Evolutionary conservation across 2,329 filamentous ascomycete species (phyloP).

Genomic region (Leptoxyphium fumago): DNA sequence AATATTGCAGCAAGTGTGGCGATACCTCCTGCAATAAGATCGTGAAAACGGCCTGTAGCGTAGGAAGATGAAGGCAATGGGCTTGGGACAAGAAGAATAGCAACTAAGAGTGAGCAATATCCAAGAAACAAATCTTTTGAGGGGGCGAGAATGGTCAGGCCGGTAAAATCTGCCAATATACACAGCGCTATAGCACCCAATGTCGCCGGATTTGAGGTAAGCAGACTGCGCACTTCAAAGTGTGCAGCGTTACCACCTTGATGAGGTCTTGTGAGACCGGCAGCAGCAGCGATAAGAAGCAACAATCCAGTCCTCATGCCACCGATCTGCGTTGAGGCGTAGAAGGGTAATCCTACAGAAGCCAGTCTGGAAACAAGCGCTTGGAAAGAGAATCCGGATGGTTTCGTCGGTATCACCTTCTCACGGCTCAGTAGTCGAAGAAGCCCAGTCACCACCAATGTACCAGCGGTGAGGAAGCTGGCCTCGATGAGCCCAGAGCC

Average conservation of each 20-base stretch:
- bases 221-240: too few species aligned
- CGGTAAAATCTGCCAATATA: slow-evolving; percentile 20
- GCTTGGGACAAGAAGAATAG: slow-evolving; percentile 30
- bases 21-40: slow-evolving; percentile 19
- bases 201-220: too few species aligned
- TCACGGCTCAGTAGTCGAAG: slow-evolving; percentile 4
- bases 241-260: too few species aligned
- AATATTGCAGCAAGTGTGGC: slow-evolving; percentile 25
- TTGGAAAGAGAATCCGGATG: slow-evolving; percentile 2
- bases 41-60: neutral
- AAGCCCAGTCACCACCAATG: slow-evolving; percentile 30
- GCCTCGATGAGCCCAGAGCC: slow-evolving; percentile 25
- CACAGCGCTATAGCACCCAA: slow-evolving; percentile 19
- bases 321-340: slow-evolving; percentile 40
- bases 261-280: slow-evolving; percentile 22
- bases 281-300: slow-evolving; percentile 32
- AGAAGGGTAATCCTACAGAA: slow-evolving; percentile 35
- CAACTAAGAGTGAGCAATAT: slow-evolving; percentile 31
- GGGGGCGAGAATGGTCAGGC: slow-evolving; percentile 15
- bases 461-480: slow-evolving; percentile 23
- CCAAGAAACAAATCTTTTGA: slow-evolving; percentile 25
- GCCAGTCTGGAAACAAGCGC: slow-evolving; percentile 6
- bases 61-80: neutral
- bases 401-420: slow-evolving; percentile 5
- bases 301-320: slow-evolving; percentile 38